phyloP scores from a whole-genome alignment of 1,139 yeast species.

The Hemisphaericaspora subhashii region DNA sequence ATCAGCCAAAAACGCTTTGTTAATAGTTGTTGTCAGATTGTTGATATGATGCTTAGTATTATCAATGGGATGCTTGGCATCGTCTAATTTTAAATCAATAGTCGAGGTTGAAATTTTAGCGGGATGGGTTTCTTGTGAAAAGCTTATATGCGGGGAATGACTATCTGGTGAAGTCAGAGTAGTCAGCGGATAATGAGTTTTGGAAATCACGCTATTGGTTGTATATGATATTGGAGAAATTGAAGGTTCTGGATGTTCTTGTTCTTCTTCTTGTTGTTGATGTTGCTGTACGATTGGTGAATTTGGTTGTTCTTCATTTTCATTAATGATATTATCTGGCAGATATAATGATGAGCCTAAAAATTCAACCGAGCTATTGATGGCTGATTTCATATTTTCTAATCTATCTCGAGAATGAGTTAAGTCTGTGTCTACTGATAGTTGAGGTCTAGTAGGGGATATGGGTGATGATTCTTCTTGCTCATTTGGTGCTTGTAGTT shows the following conservation, averaged over 20 bases:
- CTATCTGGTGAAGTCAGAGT: neutral
- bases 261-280: neutral
- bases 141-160: neutral
- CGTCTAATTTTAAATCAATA: neutral
- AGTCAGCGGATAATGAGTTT: neutral
- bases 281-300: neutral
- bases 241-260: neutral
- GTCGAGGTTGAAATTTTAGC: too few species aligned
- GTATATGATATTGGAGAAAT: neutral
- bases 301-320: slow-evolving; percentile 2
- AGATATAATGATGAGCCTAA: slow-evolving; percentile 2
- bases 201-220: slow-evolving; percentile 1
- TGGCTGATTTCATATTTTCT: slow-evolving; percentile 2
- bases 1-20: neutral
- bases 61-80: neutral
- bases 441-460: slow-evolving; percentile 1
- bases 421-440: neutral
- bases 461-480: too few species aligned
- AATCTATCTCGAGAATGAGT: neutral
- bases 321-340: slow-evolving; percentile 2
- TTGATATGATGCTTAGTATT: neutral
- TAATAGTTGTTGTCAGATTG: too few species aligned
- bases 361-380: slow-evolving; percentile 1
- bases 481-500: neutral
- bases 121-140: neutral